Base-by-base conservation (phyloP, 148 eudicot species). In the Rhododendron kiyosumense region DNA sequence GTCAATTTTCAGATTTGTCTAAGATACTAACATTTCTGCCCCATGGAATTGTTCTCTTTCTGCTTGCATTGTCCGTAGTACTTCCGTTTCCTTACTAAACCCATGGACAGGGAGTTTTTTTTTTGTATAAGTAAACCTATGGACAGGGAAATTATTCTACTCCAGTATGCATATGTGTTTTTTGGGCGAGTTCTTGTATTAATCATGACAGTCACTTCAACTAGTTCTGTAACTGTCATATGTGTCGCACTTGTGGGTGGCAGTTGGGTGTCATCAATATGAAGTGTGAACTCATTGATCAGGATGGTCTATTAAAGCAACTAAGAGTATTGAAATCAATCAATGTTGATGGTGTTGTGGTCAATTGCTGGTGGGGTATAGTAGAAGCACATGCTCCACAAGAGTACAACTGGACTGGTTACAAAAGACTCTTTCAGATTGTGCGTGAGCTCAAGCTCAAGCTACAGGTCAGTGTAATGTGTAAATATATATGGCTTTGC, bases 281-380 rank as follows among this genome's bases (percentile, higher is more conserved):
- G 94, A 89, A 92, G 43, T 93, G 96, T 85, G 94, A 92, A 87
- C 87, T 96, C 87, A 90, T 92, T 61, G 90, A 95, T 88, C 94
- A 91, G 54, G 93, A 92, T 82, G 85, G 74, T 69, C 89, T 96
- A 71, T 71, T 80, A 51, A 86, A 94, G 80, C 92, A 95, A 73
- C 89, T 96, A 57, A 91, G 86, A 75, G 85, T 87, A 24, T 85
- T 96, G 78, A 96, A 96, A 84, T 93, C 99, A 30, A 84, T 89
- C 67, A 90, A 93, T 78, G 94, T 95, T 87, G 99, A 96, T 88
- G 99, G 99, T 71, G 90, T 96, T 54, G 93, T 95, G 99, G 95
- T 96, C 83, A 94, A 96, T 86, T 95, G 97, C 91, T 96, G 99
- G 99, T 95, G 98, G 99, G 99, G 99, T 17, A 95, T 96, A 85